A percentile compares a stretch with the other conserved stretches of the same genome.
These are phyloP conservation scores for Annulohypoxylon bovei DNA, from an alignment of 495 filamentous ascomycete species.

Conservation along the genomic window DNA sequence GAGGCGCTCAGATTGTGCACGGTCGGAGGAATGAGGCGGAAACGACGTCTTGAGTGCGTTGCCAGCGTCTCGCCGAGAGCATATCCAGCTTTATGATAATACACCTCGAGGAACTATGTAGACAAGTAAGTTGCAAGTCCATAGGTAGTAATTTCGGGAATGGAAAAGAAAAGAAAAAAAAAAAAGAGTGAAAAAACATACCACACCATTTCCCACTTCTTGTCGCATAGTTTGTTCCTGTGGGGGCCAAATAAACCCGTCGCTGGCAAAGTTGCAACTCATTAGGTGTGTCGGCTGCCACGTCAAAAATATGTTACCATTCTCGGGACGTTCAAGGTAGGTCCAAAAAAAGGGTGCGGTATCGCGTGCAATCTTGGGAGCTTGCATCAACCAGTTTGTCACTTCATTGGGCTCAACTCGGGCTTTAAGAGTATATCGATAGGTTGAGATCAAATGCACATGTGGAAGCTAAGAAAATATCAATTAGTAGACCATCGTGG, in stretches of 20 bases:
- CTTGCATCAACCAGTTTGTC: slow-evolving; percentile 78
- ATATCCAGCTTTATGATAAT: slow-evolving; percentile 80
- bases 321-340: slow-evolving; percentile 81
- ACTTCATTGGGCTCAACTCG: slow-evolving; percentile 74
- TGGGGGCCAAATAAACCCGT: slow-evolving; percentile 91
- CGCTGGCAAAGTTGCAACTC: slow-evolving; percentile 78
- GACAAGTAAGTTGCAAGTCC: slow-evolving; percentile 3
- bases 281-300: slow-evolving; percentile 82
- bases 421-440: slow-evolving; percentile 74
- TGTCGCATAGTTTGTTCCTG: slow-evolving; percentile 75
- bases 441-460: slow-evolving; percentile 83
- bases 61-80: slow-evolving; percentile 74
- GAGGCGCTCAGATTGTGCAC: slow-evolving; percentile 67
- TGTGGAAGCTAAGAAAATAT: slow-evolving; percentile 73
- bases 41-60: slow-evolving; percentile 80
- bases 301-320: slow-evolving; percentile 82
- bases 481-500: slow-evolving; percentile 15
- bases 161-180: background rate
- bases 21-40: slow-evolving; percentile 76
- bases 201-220: slow-evolving; percentile 76
- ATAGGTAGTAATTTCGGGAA: background rate
- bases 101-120: slow-evolving; percentile 80
- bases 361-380: slow-evolving; percentile 81
- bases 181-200: slow-evolving; percentile 64
- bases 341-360: slow-evolving; percentile 87